Conservation (phyloP, 495 filamentous ascomycete species). For the Viridothelium virens region DNA sequence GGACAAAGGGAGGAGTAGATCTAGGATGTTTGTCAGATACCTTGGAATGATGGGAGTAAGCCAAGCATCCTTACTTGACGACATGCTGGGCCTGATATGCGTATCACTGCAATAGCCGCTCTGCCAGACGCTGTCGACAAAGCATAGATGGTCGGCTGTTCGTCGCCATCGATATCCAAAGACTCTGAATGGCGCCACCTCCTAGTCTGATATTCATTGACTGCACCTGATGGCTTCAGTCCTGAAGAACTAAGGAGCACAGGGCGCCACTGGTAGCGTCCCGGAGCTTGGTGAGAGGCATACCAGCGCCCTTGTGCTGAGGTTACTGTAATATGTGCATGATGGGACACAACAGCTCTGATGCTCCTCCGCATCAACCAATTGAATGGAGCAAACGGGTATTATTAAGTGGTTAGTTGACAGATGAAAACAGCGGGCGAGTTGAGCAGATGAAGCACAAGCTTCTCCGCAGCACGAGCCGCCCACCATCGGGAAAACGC, state of each 20-base stretch:
- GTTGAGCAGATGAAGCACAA: background rate
- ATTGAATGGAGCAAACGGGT: background rate
- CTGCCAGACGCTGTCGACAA: conserved; percentile 79
- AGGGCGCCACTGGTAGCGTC: background rate
- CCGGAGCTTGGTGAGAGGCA: background rate
- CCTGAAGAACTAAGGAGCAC: background rate
- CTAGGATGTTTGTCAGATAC: conserved; percentile 36
- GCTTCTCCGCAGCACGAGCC: background rate
- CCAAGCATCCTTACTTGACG: conserved; percentile 46
- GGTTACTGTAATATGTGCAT: background rate
- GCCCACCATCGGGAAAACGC: too few relatives aligned
- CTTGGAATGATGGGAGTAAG: conserved; percentile 6
- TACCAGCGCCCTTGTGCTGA: background rate
- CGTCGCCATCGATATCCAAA: background rate
- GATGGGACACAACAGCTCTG: background rate
- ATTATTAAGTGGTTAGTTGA: background rate
- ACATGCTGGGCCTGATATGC: conserved; percentile 76
- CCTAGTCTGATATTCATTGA: background rate
- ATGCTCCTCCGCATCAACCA: background rate
- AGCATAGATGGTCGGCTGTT: conserved; percentile 72
- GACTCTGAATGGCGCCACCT: background rate
- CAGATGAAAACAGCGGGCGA: background rate
- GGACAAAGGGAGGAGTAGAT: conserved; percentile 76
- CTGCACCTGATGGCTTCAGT: background rate
- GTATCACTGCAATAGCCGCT: conserved; percentile 86